phyloP scores from a whole-genome alignment of 2,329 filamentous ascomycete species.

The Tricladium varicosporioides region DNA sequence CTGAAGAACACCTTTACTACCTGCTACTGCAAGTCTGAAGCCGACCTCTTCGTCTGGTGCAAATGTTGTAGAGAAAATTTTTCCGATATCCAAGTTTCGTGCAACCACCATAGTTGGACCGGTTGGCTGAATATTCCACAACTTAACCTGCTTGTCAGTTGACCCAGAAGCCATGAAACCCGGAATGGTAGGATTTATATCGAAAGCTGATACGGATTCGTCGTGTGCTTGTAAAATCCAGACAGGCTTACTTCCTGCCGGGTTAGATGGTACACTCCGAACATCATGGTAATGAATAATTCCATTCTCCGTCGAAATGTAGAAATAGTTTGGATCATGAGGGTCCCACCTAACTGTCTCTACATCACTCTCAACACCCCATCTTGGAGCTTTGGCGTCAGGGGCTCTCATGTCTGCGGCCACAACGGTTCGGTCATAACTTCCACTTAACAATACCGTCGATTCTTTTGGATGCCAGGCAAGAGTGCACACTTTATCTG shows the following conservation, averaged over 20 bases:
- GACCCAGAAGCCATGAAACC: constrained; percentile 93
- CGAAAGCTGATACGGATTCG: constrained; percentile 85
- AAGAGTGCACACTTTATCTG: constrained; percentile 94
- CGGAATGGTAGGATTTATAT: constrained; percentile 85
- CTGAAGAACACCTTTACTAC: constrained; percentile 88
- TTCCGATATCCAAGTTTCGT: constrained; percentile 88
- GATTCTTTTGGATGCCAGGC: constrained; percentile 89
- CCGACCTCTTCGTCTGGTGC: constrained; percentile 87
- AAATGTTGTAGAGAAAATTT: constrained; percentile 88
- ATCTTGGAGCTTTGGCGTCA: constrained; percentile 75
- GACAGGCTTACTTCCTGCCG: constrained; percentile 74
- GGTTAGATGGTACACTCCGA: constrained; percentile 70
- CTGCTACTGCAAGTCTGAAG: constrained; percentile 89
- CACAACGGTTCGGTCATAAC: constrained; percentile 91
- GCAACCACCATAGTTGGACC: constrained; percentile 90
- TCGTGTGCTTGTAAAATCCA: constrained; percentile 98
- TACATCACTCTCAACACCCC: constrained; percentile 94
- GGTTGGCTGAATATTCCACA: constrained; percentile 84
- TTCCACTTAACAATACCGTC: constrained; percentile 86
- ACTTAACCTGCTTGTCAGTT: constrained; percentile 90
- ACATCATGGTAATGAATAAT: constrained; percentile 90
- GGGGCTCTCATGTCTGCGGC: constrained; percentile 96
- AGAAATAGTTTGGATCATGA: constrained; percentile 91
- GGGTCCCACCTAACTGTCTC: constrained; percentile 92
- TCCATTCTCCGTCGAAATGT: constrained; percentile 88